Evolutionary conservation across 495 filamentous ascomycete genomes (phyloP).

Genomic region (Aspergillus mulundensis): DNA sequence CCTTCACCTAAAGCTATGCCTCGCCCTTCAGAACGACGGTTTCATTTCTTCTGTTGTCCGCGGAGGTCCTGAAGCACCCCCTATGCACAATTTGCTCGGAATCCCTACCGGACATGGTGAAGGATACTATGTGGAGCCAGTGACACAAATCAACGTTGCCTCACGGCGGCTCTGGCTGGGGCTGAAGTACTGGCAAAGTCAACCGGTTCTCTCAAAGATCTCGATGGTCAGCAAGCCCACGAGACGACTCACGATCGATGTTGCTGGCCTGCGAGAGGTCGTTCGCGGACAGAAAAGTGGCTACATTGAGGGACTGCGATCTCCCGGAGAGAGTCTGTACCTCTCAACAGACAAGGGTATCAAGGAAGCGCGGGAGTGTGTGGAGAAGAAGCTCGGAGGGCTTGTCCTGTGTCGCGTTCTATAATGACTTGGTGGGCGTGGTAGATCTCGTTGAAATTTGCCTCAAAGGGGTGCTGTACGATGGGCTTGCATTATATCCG

Average conservation of each 20-base stretch:
- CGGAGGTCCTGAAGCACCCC: conserved; percentile 64
- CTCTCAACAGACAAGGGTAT: conserved; percentile 75
- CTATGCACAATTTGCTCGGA: conserved; percentile 48
- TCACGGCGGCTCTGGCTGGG: conserved; percentile 83
- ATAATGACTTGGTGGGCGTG: conserved; percentile 18
- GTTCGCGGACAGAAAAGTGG: conserved; percentile 60
- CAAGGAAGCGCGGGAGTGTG: conserved; percentile 80
- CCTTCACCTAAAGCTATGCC: conserved; percentile 69
- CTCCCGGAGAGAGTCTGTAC: conserved; percentile 80
- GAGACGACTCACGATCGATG: conserved; percentile 61
- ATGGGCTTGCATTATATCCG: conserved; percentile 39
- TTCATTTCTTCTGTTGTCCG: conserved; percentile 80
- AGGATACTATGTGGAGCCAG: conserved; percentile 43
- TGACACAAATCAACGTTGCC: conserved; percentile 76
- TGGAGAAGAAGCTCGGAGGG: conserved; percentile 80
- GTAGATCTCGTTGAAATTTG: conserved; percentile 2
- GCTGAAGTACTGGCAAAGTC: conserved; percentile 87
- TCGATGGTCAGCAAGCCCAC: conserved; percentile 71
- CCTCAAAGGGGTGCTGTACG: conserved; percentile 13
- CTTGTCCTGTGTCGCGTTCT: conserved; percentile 71
- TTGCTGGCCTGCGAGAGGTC: conserved; percentile 56
- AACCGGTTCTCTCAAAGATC: conserved; percentile 75
- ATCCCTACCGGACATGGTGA: conserved; percentile 36
- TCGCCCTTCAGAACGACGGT: conserved; percentile 76
- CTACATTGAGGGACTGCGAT: conserved; percentile 66